Evolutionary conservation across 306 rosid species (phyloP).

Genomic region (Trifolium fragiferum): DNA sequence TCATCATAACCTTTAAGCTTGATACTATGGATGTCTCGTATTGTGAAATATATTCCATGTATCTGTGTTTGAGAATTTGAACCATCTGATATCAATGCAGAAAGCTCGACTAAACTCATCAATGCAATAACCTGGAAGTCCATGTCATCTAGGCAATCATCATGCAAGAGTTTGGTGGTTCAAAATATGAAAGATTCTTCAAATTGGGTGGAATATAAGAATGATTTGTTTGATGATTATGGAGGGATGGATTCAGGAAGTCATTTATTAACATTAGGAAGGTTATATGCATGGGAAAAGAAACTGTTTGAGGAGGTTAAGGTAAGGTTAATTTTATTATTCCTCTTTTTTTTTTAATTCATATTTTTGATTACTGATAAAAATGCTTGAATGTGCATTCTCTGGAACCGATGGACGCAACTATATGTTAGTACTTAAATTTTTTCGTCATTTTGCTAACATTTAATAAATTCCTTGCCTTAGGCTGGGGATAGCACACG

Average conservation of each 20-base stretch:
- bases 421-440: neutral
- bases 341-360: conserved; percentile 11
- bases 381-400: neutral
- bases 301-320: conserved; percentile 93
- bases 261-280: conserved; percentile 83
- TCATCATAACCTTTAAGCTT: too few species aligned
- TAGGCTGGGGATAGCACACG: conserved; percentile 87
- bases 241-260: conserved; percentile 95
- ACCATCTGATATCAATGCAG: conserved; percentile 56
- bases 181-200: conserved; percentile 65
- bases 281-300: conserved; percentile 97
- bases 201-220: conserved; percentile 76
- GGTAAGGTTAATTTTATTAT: conserved; percentile 50
- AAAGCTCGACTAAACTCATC: conserved; percentile 84
- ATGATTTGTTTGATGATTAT: conserved; percentile 81
- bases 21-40: neutral
- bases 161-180: conserved; percentile 85
- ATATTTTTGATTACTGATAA: conserved; percentile 22
- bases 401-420: conserved; percentile 15
- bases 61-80: conserved; percentile 39
- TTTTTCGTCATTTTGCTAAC: conserved; percentile 16
- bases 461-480: conserved; percentile 33
- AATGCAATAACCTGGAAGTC: conserved; percentile 84
- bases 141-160: conserved; percentile 65
- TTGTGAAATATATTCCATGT: conserved; percentile 25